Evolutionary conservation across 371 early-diverging fungal genomes (phyloP).

Genomic region (Mortierella sp.): DNA sequence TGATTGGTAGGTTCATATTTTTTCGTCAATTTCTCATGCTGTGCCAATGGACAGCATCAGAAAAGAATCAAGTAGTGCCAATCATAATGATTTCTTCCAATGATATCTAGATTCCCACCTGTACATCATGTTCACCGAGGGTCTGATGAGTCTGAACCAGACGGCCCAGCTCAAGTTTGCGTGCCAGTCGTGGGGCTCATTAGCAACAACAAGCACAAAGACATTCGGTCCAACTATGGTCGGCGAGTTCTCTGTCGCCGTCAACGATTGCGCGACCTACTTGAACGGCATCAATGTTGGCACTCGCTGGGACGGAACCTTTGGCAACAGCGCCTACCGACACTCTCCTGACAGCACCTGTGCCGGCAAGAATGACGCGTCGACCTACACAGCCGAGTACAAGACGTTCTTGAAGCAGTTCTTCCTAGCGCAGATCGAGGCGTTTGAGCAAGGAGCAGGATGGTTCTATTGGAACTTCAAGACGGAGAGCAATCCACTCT

Average conservation of each 20-base stretch:
- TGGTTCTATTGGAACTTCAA: conserved; percentile 74
- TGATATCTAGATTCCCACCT: conserved; percentile 60
- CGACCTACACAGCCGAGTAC: conserved; percentile 18
- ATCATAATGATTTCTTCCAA: too few relatives aligned
- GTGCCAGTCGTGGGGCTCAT: conserved; percentile 30
- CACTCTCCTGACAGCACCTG: conserved; percentile 63
- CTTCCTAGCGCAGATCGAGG: conserved; percentile 63
- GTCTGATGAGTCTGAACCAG: conserved; percentile 18
- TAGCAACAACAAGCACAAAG: background rate
- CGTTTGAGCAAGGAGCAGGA: conserved; percentile 65
- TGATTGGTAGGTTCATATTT: conserved; percentile 6
- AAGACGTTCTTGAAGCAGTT: conserved; percentile 42
- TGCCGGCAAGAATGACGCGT: conserved; percentile 50
- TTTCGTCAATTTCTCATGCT: background rate
- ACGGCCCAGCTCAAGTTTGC: conserved; percentile 28
- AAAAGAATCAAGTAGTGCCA: background rate
- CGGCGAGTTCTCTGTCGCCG: conserved; percentile 81
- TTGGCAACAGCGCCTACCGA: conserved; percentile 67
- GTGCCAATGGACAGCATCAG: background rate
- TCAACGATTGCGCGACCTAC: conserved; percentile 78
- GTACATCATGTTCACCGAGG: conserved; percentile 56
- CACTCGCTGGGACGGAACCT: conserved; percentile 73
- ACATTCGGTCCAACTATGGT: conserved; percentile 69
- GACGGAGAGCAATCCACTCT: conserved; percentile 60
- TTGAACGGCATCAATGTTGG: conserved; percentile 75